phyloP scores from a whole-genome alignment of 352 stramenopile species.

The Pythium grandisporangium region DNA sequence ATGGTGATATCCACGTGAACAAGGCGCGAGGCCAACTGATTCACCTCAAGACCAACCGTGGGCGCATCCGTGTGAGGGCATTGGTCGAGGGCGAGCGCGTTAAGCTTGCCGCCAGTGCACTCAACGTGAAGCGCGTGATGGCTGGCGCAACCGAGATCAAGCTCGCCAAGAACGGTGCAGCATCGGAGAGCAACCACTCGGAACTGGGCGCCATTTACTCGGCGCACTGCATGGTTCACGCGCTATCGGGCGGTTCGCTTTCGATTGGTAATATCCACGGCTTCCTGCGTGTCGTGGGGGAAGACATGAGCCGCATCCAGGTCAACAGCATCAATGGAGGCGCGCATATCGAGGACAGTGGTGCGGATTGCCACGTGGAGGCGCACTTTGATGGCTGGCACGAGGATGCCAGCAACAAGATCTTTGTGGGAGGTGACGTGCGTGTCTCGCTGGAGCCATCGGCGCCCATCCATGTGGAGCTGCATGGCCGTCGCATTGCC shows the following conservation, averaged over 20 bases:
- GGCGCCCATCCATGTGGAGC: slow-evolving; percentile 42
- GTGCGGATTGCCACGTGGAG: slow-evolving; percentile 31
- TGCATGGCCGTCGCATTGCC: slow-evolving; percentile 42
- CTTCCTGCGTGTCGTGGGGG: slow-evolving; percentile 42
- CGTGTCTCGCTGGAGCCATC: slow-evolving; percentile 55
- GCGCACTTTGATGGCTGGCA: slow-evolving; percentile 72
- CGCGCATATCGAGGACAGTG: slow-evolving; percentile 62
- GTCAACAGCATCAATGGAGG: slow-evolving; percentile 63
- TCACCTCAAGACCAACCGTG: slow-evolving; percentile 55
- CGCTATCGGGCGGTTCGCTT: slow-evolving; percentile 20
- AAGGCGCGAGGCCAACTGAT: slow-evolving; percentile 56
- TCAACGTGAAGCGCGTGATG: slow-evolving; percentile 66
- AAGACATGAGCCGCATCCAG: slow-evolving; percentile 31
- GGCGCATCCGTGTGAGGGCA: slow-evolving; percentile 24
- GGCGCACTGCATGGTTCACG: slow-evolving; percentile 33
- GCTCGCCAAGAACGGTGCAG: slow-evolving; percentile 28
- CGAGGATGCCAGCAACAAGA: slow-evolving; percentile 32
- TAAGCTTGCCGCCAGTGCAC: slow-evolving; percentile 22
- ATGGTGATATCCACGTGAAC: slow-evolving; percentile 45
- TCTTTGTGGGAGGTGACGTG: slow-evolving; percentile 57
- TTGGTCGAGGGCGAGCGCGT: slow-evolving; percentile 58
- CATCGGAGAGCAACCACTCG: no score
- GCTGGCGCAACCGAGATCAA: slow-evolving; percentile 38
- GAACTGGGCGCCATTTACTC: slow-evolving; percentile 73
- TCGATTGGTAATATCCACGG: slow-evolving; percentile 62